phyloP scores from a whole-genome alignment of 108 stramenopile genomes.

The Parietichytrium sp. region DNA sequence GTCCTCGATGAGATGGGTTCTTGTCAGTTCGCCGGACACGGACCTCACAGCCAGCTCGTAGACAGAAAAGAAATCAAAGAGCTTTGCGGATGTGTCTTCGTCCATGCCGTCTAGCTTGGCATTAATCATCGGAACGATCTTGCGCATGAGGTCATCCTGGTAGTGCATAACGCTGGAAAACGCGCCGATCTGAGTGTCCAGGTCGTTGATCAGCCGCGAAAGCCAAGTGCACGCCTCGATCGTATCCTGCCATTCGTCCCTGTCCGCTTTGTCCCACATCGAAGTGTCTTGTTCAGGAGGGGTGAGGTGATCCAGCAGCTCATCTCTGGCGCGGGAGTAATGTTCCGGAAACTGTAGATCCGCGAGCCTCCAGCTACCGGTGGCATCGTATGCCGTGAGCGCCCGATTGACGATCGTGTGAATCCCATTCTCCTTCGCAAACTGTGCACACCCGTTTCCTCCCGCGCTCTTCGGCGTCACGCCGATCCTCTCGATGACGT shows the following conservation, averaged over 20 bases:
- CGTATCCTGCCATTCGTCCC: background rate
- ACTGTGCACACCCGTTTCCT: constrained; percentile 31
- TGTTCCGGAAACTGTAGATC: background rate
- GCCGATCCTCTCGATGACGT: constrained; percentile 26
- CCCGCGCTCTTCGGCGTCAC: background rate
- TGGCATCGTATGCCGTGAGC: constrained; percentile 1
- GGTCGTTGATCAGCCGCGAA: background rate
- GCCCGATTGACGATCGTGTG: constrained; percentile 16
- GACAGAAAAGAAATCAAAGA: constrained; percentile 1
- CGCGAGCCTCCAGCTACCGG: constrained; percentile 15
- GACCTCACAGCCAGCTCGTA: constrained; percentile 30
- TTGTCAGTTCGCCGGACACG: constrained; percentile 1
- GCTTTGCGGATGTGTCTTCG: constrained; percentile 8
- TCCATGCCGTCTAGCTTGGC: constrained; percentile 39
- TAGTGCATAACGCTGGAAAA: constrained; percentile 39
- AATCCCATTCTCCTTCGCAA: background rate
- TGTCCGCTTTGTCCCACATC: background rate
- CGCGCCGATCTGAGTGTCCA: constrained; percentile 25
- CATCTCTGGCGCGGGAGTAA: background rate
- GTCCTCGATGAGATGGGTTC: constrained; percentile 20
- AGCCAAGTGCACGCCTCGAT: constrained; percentile 10
- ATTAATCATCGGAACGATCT: constrained; percentile 35
- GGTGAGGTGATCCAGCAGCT: background rate
- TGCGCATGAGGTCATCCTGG: constrained; percentile 38
- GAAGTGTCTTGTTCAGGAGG: constrained; percentile 1